These are phyloP conservation scores for Erucastrum elatum DNA, from an alignment of 345 rosid species.

Conservation along the genomic window DNA sequence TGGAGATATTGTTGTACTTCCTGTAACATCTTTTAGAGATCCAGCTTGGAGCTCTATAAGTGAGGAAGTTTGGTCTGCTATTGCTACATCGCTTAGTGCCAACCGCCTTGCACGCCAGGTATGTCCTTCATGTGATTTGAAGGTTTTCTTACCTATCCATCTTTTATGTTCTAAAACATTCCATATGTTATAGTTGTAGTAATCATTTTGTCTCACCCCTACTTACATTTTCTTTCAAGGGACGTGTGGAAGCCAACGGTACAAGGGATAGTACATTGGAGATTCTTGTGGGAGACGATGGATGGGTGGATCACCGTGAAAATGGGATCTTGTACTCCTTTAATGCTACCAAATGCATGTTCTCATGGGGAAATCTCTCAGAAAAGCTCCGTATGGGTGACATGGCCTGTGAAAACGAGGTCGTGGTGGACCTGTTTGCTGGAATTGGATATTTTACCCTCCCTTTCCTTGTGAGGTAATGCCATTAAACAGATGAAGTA, in stretches of 20 bases:
- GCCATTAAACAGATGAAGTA: neutral
- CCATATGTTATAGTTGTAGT: too few relatives aligned
- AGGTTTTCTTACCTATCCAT: too few relatives aligned
- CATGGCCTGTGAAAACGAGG: slow-evolving; percentile 62
- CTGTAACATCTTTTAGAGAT: slow-evolving; percentile 73
- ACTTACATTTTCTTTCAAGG: slow-evolving; percentile 45
- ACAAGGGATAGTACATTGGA: slow-evolving; percentile 84
- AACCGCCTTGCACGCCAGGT: slow-evolving; percentile 79
- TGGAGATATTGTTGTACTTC: slow-evolving; percentile 71
- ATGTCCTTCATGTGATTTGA: too few relatives aligned
- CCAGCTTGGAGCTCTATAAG: slow-evolving; percentile 67
- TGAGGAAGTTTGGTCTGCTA: slow-evolving; percentile 69
- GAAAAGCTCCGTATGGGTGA: slow-evolving; percentile 90
- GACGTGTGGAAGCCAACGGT: slow-evolving; percentile 72
- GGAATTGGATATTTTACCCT: slow-evolving; percentile 89
- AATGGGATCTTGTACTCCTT: slow-evolving; percentile 87
- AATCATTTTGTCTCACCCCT: neutral
- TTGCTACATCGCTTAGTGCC: slow-evolving; percentile 64
- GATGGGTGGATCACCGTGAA: slow-evolving; percentile 91
- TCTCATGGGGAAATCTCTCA: slow-evolving; percentile 98
- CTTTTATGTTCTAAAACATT: too few relatives aligned
- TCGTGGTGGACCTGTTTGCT: slow-evolving; percentile 84
- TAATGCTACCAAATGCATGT: slow-evolving; percentile 93
- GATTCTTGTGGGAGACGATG: slow-evolving; percentile 78
- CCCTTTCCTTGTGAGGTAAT: slow-evolving; percentile 90